Evolutionary conservation across 2,329 filamentous ascomycete genomes (phyloP).

Genomic region (Ophioceras dolichostomum): DNA sequence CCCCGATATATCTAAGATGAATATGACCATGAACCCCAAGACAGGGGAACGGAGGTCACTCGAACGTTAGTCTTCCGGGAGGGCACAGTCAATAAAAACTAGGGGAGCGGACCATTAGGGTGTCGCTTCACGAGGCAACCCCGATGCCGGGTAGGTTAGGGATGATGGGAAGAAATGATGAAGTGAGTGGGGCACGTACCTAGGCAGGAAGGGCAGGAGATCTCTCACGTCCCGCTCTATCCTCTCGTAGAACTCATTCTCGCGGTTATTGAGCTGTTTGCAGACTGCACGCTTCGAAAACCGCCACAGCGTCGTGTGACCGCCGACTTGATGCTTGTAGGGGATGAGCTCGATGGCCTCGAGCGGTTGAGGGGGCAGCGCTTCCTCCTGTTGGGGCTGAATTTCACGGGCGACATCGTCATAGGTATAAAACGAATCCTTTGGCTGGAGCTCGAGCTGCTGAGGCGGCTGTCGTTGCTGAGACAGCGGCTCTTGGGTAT

Average conservation of each 20-base stretch:
- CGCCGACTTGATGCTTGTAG: conserved; percentile 94
- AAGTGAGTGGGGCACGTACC: no score
- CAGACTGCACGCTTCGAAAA: conserved; percentile 93
- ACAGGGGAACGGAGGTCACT: no score
- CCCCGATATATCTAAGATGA: conserved; percentile 72
- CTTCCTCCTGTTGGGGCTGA: no score
- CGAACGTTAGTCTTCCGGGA: no score
- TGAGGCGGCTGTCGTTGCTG: neutral
- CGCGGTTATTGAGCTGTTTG: conserved; percentile 94
- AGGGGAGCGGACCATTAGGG: no score
- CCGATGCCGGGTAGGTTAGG: no score
- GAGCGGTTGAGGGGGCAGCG: conserved; percentile 47
- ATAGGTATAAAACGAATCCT: no score
- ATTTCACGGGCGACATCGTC: no score
- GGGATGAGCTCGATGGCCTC: conserved; percentile 93
- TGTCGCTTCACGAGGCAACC: no score
- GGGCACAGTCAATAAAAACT: neutral
- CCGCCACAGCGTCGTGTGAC: conserved; percentile 90
- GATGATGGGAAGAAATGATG: no score
- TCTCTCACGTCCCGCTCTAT: conserved; percentile 87
- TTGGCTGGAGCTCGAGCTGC: neutral
- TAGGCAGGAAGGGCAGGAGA: conserved; percentile 79
- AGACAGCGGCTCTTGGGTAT: no score
- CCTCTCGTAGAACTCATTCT: conserved; percentile 97
- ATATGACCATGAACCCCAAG: no score